Base-by-base conservation (phyloP, 1,139 yeast genomes). In the Pichia sp. region DNA sequence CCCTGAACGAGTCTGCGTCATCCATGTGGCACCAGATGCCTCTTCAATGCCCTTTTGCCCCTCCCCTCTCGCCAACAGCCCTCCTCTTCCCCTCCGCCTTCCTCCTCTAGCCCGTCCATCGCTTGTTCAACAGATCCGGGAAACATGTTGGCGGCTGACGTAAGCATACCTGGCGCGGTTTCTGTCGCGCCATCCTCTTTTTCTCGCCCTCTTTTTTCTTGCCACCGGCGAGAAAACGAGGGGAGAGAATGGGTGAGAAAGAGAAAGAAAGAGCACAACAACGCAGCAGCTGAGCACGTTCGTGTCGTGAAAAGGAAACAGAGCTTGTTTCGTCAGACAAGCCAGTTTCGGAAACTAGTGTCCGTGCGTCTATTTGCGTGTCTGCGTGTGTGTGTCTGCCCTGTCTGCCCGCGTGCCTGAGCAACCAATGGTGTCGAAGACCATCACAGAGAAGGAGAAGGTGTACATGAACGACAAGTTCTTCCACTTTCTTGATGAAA, bases 371-470 rank as follows among this genome's bases (percentile, higher is more conserved):
- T 23, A n/a, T n/a, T n/a, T n/a, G n/a, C n/a, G n/a, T n/a, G n/a
- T n/a, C n/a, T n/a, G n/a, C n/a, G n/a, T 19, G 23, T 19, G 23
- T 19, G 2, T 2, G 3, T 19, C 23, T 19, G 23, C 3, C 23
- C n/a, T n/a, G n/a, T 23, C 26, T 23, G 45, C 29, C 30, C 16
- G 46, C 32, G 16, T 45, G 31, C 31, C 31, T 23, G 31, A n/a
- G 7, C 34, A 19, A n/a, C n/a, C 38, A 34, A 34, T 47, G 52
- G 45, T 42, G 15, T 30, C 45, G 10, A 52, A 36, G 42, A 19
- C 46, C 10, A 45, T 54, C n/a, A 53, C 63, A 3, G 64, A 60
- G 19, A 53, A 58, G 45, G 65, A 65, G 50, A 61, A 57, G 51
- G 53, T 55, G 45, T 46, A 51, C 34, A 55, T 65, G 63, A 60